phyloP scores from a whole-genome alignment of 1,139 yeast species.

The Meyerozyma sp. region DNA sequence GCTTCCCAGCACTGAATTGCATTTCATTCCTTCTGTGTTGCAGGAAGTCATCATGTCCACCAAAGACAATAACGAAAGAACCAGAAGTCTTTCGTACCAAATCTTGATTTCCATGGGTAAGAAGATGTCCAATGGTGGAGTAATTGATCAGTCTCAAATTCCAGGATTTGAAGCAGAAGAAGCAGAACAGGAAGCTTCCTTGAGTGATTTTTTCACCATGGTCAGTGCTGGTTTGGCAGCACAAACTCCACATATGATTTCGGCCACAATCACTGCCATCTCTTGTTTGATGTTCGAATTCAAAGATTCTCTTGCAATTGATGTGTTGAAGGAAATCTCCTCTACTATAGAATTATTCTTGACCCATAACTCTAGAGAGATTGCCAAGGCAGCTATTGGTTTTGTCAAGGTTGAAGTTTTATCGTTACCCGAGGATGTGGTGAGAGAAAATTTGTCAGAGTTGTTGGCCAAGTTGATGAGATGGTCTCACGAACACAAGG shows the following conservation, averaged over 20 bases:
- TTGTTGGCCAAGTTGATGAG: slow-evolving; percentile 69
- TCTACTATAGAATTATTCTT: slow-evolving; percentile 88
- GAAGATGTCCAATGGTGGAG: slow-evolving; percentile 68
- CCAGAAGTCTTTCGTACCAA: slow-evolving; percentile 77
- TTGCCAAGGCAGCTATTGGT: slow-evolving; percentile 91
- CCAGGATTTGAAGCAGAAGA: slow-evolving; percentile 65
- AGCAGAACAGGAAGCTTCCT: slow-evolving; percentile 52
- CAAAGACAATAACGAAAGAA: slow-evolving; percentile 90
- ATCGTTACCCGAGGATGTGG: slow-evolving; percentile 75
- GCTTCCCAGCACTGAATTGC: slow-evolving; percentile 58
- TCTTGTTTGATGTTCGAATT: slow-evolving; percentile 86
- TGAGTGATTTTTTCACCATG: slow-evolving; percentile 85
- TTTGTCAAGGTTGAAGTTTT: slow-evolving; percentile 89
- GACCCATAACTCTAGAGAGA: slow-evolving; percentile 87
- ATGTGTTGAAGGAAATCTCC: slow-evolving; percentile 64
- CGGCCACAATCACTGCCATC: slow-evolving; percentile 90
- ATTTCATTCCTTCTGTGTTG: slow-evolving; percentile 73
- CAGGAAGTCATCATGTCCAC: slow-evolving; percentile 89
- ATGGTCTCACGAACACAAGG: slow-evolving; percentile 96
- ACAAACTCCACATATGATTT: slow-evolving; percentile 88
- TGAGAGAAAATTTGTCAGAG: slow-evolving; percentile 60
- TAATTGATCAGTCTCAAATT: slow-evolving; percentile 58
- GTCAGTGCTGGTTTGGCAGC: slow-evolving; percentile 96
- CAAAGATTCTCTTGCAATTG: slow-evolving; percentile 53
- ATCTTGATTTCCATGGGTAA: slow-evolving; percentile 78